phyloP scores from a whole-genome alignment of 306 rosid genomes.

The Malus orientalis region DNA sequence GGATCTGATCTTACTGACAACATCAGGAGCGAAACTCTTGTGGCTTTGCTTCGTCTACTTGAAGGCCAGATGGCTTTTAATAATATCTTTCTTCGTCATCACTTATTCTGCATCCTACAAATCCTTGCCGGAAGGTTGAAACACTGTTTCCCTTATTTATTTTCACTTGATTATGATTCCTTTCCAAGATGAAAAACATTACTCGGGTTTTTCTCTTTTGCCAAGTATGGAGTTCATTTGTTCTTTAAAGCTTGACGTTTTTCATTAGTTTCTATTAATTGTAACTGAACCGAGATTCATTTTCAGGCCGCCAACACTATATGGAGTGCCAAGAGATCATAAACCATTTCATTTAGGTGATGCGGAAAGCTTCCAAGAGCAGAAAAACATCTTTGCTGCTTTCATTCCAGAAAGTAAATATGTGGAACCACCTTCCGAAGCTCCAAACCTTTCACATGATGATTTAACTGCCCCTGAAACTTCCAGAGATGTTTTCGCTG shows the following conservation, averaged over 20 bases:
- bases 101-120: constrained; percentile 85
- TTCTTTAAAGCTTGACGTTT: not conserved
- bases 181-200: not conserved
- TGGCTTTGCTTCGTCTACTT: constrained; percentile 59
- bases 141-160: not conserved
- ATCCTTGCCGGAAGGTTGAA: constrained; percentile 76
- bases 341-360: constrained; percentile 59
- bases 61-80: constrained; percentile 77
- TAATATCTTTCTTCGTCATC: constrained; percentile 75
- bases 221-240: not conserved
- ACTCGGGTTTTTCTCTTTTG: not conserved
- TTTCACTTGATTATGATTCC: not conserved
- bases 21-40: constrained; percentile 52
- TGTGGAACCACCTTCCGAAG: constrained; percentile 42
- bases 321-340: constrained; percentile 81
- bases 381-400: constrained; percentile 51
- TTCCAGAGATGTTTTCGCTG: constrained; percentile 2
- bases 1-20: constrained; percentile 41
- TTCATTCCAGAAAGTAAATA: constrained; percentile 59
- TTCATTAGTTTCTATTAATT: not conserved
- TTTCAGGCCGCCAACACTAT: constrained; percentile 79
- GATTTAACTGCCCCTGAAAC: constrained; percentile 15
- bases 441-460: constrained; percentile 31
- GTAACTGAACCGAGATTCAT: constrained; percentile 8
- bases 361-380: constrained; percentile 55